Percentiles rank a stretch among this genome's conserved stretches.
Evolutionary conservation across 2,329 filamentous ascomycete species (phyloP).

Genomic region (Verticillium alfalfae): DNA sequence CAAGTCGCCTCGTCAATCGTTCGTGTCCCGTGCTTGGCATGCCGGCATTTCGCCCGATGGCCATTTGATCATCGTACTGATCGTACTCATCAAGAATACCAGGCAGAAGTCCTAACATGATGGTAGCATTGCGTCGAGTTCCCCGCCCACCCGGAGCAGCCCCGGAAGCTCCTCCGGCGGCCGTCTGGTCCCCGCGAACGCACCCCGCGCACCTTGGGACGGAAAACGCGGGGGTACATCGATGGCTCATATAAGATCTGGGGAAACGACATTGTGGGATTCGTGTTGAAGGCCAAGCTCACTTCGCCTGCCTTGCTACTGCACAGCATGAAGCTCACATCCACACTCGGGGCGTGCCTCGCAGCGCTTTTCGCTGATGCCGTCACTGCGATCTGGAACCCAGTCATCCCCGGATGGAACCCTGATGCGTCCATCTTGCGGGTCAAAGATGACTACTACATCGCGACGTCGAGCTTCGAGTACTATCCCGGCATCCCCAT

Average conservation of each 20-base stretch:
- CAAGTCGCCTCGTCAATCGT: too few species aligned
- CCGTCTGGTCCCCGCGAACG: background rate
- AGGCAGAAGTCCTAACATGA: background rate
- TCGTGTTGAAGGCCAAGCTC: too few species aligned
- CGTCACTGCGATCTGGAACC: slow-evolving; percentile 22
- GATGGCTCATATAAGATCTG: background rate
- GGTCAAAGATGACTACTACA: slow-evolving; percentile 42
- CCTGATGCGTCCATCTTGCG: slow-evolving; percentile 47
- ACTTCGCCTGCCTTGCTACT: background rate
- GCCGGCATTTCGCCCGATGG: background rate
- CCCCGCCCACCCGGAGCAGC: background rate
- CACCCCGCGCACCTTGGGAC: background rate
- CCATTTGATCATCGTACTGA: background rate
- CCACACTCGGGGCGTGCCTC: background rate
- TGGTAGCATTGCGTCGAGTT: background rate
- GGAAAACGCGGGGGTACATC: background rate
- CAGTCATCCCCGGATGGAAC: slow-evolving; percentile 48
- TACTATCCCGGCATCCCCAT: slow-evolving; percentile 47
- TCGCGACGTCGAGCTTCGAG: slow-evolving; percentile 50
- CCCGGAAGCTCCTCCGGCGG: background rate
- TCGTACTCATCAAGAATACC: background rate
- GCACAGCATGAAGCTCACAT: background rate
- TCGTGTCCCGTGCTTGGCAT: background rate
- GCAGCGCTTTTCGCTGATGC: background rate
- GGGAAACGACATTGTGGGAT: too few species aligned